A percentile compares a stretch with the other conserved stretches of the same genome.
Evolutionary conservation across 208 protist species (phyloP).

Genomic region (Wallacemonas sp.): DNA sequence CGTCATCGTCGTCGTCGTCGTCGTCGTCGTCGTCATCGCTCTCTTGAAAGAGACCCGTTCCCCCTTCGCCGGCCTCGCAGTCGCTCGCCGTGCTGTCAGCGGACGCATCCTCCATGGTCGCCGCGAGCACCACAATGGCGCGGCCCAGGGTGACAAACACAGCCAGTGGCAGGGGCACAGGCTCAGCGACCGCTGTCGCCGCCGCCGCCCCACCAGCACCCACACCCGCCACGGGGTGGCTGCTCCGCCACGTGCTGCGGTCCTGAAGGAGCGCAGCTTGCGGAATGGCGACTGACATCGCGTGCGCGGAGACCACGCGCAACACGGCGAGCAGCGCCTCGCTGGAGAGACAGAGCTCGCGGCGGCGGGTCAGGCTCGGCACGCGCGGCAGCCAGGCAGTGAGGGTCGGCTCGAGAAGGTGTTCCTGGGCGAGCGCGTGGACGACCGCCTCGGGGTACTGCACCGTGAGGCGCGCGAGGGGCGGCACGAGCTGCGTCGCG

Average conservation of each 20-base stretch:
- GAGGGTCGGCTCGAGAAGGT: constrained; percentile 41
- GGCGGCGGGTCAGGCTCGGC: constrained; percentile 26
- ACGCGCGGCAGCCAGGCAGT: constrained; percentile 49
- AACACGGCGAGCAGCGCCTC: constrained; percentile 47
- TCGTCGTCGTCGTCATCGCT: constrained; percentile 21
- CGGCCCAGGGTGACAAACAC: constrained; percentile 38
- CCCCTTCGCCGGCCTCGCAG: constrained; percentile 17
- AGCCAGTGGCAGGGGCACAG: constrained; percentile 26
- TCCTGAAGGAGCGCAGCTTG: neutral
- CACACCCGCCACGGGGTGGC: too few species aligned
- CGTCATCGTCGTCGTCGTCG: constrained; percentile 28
- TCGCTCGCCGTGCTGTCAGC: neutral
- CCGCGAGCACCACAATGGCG: constrained; percentile 24
- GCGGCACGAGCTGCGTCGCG: constrained; percentile 48
- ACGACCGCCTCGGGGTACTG: constrained; percentile 45
- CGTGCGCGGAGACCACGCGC: constrained; percentile 7
- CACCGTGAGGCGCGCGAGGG: constrained; percentile 54
- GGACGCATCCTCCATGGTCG: neutral
- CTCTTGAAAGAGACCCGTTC: constrained; percentile 8
- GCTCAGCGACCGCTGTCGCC: too few species aligned
- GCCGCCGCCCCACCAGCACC: too few species aligned
- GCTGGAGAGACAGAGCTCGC: constrained; percentile 34
- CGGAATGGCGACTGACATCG: neutral
- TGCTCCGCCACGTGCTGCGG: neutral
- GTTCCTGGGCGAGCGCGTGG: constrained; percentile 31